Base-by-base conservation (phyloP, 164 flowering plant genomes). In the Sedum album region DNA sequence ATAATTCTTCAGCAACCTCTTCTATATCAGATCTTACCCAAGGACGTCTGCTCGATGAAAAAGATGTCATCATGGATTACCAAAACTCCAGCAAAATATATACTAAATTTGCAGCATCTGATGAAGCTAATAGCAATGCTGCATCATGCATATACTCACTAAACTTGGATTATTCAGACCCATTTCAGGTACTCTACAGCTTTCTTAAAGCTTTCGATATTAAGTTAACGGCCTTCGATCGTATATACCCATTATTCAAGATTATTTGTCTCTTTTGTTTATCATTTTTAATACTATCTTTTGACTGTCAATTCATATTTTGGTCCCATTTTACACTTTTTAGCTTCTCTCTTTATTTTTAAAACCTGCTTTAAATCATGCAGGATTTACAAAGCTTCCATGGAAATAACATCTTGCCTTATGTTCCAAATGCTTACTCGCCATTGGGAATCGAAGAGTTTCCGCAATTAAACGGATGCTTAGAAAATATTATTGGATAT, bases 181-280 rank as follows among this genome's bases (percentile, higher is more conserved):
- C 38, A 46, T 65, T 65, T 65, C 67, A 65, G 67, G 67, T 65
- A 65, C 33, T n/a, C n/a, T n/a, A n/a, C n/a, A n/a, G n/a, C n/a
- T 51, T 51, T 51, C 57, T 51, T 51, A 51, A 51, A 51, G 26
- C 57, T n/a, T 51, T 51, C 23, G 4, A 14, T 6, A 48, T 5
- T 5, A 7, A 21, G 7, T 5, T 10, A 23, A n/a, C 2, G 18
- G 1, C 28, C 38, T 35, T 35, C 7, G 3, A 3, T 3, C 38
- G 38, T 35, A 3, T 35, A 35, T 35, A 3, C 38, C 7, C 38
- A 35, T 51, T 21, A 5, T 7, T 21, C 14, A 21, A 5, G 0
- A 23, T 23, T 21, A 51, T 20, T 4, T 46, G 5, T 57, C 20
- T 1, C 33, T 28, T 10, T 4, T 28, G 5, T 13, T 2, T 28